phyloP scores from a whole-genome alignment of 2,329 filamentous ascomycete genomes.

The Dactylellina sp. region DNA sequence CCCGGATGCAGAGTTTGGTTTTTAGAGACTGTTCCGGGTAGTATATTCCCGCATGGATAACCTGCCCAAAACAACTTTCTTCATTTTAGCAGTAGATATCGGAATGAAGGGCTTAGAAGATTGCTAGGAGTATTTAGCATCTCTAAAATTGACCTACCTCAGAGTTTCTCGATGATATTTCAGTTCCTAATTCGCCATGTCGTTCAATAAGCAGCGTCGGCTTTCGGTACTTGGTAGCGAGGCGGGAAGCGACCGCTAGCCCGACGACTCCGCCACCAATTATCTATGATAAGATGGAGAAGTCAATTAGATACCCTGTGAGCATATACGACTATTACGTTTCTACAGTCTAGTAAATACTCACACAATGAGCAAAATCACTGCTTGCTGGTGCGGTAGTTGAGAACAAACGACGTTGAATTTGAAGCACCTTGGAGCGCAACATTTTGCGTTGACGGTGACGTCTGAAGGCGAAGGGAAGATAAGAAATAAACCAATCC shows the following conservation, averaged over 20 bases:
- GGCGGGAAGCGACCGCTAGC: slow-evolving; percentile 79
- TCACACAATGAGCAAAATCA: slow-evolving; percentile 64
- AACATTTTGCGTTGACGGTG: slow-evolving; percentile 42
- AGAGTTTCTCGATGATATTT: slow-evolving; percentile 90
- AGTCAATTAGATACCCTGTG: slow-evolving; percentile 1
- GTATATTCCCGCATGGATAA: slow-evolving; percentile 95
- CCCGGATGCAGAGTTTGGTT: slow-evolving; percentile 81
- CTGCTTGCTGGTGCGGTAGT: slow-evolving; percentile 60
- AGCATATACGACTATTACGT: not conserved
- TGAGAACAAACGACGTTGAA: slow-evolving; percentile 60
- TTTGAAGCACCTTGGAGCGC: slow-evolving; percentile 35
- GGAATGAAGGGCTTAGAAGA: too few species aligned
- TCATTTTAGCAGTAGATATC: too few species aligned
- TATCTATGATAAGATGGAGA: slow-evolving; percentile 64
- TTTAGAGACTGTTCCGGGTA: slow-evolving; percentile 83
- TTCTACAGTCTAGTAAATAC: slow-evolving; percentile 32
- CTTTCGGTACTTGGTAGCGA: slow-evolving; percentile 71
- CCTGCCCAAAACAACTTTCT: too few species aligned
- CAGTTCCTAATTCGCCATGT: slow-evolving; percentile 79
- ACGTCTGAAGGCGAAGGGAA: slow-evolving; percentile 8
- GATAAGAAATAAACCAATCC: not conserved
- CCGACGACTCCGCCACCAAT: slow-evolving; percentile 81
- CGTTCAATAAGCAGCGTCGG: slow-evolving; percentile 84
- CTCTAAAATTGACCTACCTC: too few species aligned
- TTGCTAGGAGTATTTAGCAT: too few species aligned